Evolutionary conservation across 352 stramenopile genomes (phyloP).

Genomic region (Globisporangium paroecandrum): DNA sequence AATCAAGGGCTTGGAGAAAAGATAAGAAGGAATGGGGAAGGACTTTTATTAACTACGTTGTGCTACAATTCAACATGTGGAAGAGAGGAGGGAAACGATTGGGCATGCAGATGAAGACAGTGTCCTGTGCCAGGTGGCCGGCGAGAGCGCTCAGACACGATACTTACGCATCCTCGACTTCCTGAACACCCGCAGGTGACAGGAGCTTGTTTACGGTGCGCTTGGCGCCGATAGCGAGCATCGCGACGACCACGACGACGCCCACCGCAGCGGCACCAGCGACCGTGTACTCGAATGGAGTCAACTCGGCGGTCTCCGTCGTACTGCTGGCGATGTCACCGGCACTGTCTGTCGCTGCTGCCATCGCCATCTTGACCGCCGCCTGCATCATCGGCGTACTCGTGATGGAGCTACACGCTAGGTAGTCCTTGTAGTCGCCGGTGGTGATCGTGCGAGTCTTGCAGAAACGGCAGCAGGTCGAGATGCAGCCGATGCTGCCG

Average conservation of each 20-base stretch:
- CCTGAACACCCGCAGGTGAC: neutral
- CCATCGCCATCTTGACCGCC: neutral
- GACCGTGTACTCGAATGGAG: conserved; percentile 1
- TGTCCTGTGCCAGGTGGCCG: neutral
- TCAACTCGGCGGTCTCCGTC: neutral
- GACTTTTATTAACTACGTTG: neutral
- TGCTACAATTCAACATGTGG: neutral
- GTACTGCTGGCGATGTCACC: neutral
- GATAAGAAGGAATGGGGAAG: no score
- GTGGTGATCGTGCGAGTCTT: neutral
- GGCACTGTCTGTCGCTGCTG: neutral
- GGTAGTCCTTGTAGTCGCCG: neutral
- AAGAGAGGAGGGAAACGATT: neutral
- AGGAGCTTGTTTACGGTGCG: neutral
- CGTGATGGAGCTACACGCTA: neutral
- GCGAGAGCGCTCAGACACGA: neutral
- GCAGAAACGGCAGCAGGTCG: neutral
- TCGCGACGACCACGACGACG: conserved; percentile 13
- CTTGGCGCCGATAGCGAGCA: conserved; percentile 8
- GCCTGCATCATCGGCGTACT: neutral
- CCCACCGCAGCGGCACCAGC: conserved; percentile 12
- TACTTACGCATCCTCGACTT: neutral
- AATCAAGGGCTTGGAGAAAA: neutral
- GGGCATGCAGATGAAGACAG: neutral
- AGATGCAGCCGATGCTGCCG: neutral